Evolutionary conservation across 2,329 filamentous ascomycete genomes (phyloP).

Genomic region (Rutstroemia sp.): DNA sequence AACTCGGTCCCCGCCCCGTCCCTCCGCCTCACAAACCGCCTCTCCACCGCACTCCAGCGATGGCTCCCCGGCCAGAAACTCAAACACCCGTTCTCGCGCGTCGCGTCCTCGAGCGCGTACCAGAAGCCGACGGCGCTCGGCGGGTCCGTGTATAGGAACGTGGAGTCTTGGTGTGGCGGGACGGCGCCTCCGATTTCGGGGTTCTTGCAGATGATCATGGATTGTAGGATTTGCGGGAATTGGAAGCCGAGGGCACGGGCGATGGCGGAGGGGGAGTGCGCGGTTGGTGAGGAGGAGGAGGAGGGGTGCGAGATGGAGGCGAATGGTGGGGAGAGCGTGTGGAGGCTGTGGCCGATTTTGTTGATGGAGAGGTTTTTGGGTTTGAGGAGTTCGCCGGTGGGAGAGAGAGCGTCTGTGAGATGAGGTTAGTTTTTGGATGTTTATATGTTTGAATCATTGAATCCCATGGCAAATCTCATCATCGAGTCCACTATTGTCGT

Average conservation of each 20-base stretch:
- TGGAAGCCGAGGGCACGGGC: conserved; percentile 40
- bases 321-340: conserved; percentile 62
- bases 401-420: conserved; percentile 63
- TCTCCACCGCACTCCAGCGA: conserved; percentile 59
- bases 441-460: not conserved
- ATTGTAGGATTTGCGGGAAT: conserved; percentile 64
- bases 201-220: conserved; percentile 98
- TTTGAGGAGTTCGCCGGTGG: conserved; percentile 57
- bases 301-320: conserved; percentile 38
- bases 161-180: conserved; percentile 84
- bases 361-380: conserved; percentile 84
- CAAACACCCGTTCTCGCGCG: conserved; percentile 77
- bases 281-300: conserved; percentile 31
- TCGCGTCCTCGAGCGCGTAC: conserved; percentile 94
- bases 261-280: conserved; percentile 29
- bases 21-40: conserved; percentile 65
- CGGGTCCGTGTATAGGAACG: conserved; percentile 84
- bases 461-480: not conserved
- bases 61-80: conserved; percentile 82
- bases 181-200: conserved; percentile 92
- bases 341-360: conserved; percentile 75
- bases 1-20: conserved; percentile 57
- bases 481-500: not conserved
- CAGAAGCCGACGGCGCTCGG: conserved; percentile 91
- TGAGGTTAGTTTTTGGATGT: not conserved